Conservation (phyloP, 345 rosid genomes). For the Angophora floribunda region DNA sequence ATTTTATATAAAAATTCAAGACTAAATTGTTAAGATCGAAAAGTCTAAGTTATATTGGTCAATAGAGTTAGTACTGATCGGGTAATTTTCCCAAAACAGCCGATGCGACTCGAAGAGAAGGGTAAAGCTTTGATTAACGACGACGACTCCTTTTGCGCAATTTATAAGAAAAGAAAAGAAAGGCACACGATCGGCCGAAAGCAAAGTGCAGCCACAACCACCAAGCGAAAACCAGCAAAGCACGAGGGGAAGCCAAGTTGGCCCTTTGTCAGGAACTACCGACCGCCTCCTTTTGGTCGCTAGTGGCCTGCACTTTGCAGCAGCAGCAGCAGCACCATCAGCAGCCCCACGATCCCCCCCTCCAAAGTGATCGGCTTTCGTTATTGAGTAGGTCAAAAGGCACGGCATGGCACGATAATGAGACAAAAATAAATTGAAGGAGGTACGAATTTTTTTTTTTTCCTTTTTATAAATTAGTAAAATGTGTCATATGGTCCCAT, state of each 20-base stretch:
- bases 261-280: neutral
- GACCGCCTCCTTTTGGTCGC: neutral
- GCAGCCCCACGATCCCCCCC: neutral
- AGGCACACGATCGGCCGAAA: neutral
- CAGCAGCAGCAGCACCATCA: neutral
- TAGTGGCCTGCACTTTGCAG: neutral
- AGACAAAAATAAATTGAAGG: neutral
- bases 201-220: neutral
- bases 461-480: too few species aligned
- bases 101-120: too few species aligned
- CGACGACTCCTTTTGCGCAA: neutral
- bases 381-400: neutral
- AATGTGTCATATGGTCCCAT: neutral
- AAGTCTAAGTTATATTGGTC: neutral
- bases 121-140: neutral
- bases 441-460: neutral
- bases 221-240: neutral
- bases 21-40: fast-evolving
- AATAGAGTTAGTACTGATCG: neutral
- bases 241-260: neutral
- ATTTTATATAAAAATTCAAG: neutral
- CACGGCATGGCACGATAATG: neutral
- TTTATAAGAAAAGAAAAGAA: neutral
- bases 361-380: neutral
- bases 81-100: neutral